These are phyloP conservation scores for Tolypocladium tropicale DNA, from an alignment of 2,329 filamentous ascomycete species.

Conservation along the genomic window DNA sequence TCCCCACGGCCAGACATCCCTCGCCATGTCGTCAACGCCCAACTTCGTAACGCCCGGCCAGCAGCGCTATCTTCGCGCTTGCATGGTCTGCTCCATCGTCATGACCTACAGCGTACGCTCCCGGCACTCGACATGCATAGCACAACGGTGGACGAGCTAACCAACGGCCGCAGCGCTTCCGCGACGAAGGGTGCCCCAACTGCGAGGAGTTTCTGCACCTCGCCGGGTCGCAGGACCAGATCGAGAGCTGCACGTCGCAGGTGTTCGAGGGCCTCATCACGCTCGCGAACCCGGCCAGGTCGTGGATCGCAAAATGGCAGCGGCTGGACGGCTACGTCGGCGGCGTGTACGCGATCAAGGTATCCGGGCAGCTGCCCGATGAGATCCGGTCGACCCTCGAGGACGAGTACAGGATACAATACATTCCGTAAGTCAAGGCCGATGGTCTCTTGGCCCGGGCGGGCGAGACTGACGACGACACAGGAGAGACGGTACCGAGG, in stretches of 20 bases:
- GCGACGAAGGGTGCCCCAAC: constrained; percentile 84
- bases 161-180: constrained; percentile 58
- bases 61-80: constrained; percentile 82
- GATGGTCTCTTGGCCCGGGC: constrained; percentile 22
- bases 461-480: constrained; percentile 1
- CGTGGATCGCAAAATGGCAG: constrained; percentile 97
- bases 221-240: constrained; percentile 64
- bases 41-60: constrained; percentile 66
- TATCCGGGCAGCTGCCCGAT: constrained; percentile 68
- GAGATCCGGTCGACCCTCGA: constrained; percentile 51
- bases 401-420: constrained; percentile 53
- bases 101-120: constrained; percentile 63
- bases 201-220: constrained; percentile 90
- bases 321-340: constrained; percentile 78
- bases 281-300: constrained; percentile 68
- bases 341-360: constrained; percentile 91
- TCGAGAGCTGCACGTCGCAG: constrained; percentile 88
- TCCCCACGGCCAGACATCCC: neutral
- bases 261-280: constrained; percentile 92
- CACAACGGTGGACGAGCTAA: neutral
- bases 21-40: constrained; percentile 4
- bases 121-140: neutral
- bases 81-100: constrained; percentile 97
- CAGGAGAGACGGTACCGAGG: constrained; percentile 47
- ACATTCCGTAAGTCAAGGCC: constrained; percentile 52